These are phyloP conservation scores for Cydonia oblonga DNA, from an alignment of 331 rosid species.

Conservation along the genomic window DNA sequence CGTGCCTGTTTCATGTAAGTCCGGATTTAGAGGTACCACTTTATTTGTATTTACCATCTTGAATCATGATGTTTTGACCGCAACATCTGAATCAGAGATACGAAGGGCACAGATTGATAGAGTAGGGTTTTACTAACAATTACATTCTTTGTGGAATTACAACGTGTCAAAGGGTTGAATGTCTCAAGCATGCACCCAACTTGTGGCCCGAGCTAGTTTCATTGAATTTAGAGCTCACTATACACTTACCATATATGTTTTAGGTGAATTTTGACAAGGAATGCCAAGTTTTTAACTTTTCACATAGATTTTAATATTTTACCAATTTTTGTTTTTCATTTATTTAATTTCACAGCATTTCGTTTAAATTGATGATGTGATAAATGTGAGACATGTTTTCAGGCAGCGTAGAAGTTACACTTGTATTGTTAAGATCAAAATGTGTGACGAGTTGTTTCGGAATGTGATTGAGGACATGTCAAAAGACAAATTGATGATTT, in stretches of 20 bases:
- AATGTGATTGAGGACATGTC: too few relatives aligned
- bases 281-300: too few relatives aligned
- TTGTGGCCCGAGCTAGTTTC: slow-evolving; percentile 12
- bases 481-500: neutral
- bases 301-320: too few relatives aligned
- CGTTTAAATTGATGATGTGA: neutral
- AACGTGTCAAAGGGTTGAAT: slow-evolving; percentile 18
- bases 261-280: neutral
- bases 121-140: neutral
- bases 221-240: neutral
- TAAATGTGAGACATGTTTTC: neutral
- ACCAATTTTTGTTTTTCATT: too few relatives aligned
- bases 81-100: slow-evolving; percentile 9
- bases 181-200: slow-evolving; percentile 5
- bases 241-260: neutral
- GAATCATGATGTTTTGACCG: slow-evolving; percentile 33
- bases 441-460: neutral
- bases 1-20: neutral
- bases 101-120: neutral
- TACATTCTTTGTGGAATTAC: slow-evolving; percentile 22
- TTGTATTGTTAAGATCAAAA: too few relatives aligned
- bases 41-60: slow-evolving; percentile 6
- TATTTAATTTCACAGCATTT: too few relatives aligned
- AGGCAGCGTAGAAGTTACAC: neutral
- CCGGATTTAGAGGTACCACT: neutral